Conservation (phyloP, 2,329 filamentous ascomycete species). For the Alternaria gansuensis region DNA sequence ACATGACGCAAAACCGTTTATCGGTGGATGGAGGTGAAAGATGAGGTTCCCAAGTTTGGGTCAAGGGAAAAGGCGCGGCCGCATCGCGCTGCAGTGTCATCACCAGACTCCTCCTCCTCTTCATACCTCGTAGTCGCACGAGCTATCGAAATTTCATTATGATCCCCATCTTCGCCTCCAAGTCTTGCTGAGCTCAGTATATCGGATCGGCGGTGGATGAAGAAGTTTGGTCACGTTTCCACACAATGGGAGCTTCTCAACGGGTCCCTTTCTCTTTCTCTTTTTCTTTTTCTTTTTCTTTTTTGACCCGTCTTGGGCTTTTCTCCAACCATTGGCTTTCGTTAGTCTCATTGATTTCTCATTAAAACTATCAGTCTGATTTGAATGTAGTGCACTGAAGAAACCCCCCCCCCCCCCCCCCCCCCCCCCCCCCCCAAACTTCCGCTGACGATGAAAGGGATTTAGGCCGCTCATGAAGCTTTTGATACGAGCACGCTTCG, state of each 20-base stretch:
- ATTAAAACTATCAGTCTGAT: not conserved
- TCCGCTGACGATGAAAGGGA: not conserved
- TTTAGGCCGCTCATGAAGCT: slow-evolving; percentile 10
- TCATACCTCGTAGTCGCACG: not conserved
- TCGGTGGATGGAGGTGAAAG: not conserved
- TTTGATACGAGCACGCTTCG: slow-evolving; percentile 13
- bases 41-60: not conserved
- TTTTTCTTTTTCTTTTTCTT: too few species aligned
- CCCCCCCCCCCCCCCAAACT: too few species aligned
- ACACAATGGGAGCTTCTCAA: not conserved
- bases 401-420: too few species aligned
- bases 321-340: not conserved
- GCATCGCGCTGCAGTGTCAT: not conserved
- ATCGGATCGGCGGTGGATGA: not conserved
- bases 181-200: not conserved
- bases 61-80: not conserved
- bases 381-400: not conserved
- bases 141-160: not conserved
- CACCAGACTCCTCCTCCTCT: not conserved
- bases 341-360: too few species aligned
- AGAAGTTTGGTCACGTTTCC: not conserved
- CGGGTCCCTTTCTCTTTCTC: not conserved
- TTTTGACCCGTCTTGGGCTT: not conserved
- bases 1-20: not conserved
- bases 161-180: not conserved